Evolutionary conservation across 305 asterid species (phyloP), one percentile per base, ranked within the genome.

Genomic region (Fraxinus sp.): DNA sequence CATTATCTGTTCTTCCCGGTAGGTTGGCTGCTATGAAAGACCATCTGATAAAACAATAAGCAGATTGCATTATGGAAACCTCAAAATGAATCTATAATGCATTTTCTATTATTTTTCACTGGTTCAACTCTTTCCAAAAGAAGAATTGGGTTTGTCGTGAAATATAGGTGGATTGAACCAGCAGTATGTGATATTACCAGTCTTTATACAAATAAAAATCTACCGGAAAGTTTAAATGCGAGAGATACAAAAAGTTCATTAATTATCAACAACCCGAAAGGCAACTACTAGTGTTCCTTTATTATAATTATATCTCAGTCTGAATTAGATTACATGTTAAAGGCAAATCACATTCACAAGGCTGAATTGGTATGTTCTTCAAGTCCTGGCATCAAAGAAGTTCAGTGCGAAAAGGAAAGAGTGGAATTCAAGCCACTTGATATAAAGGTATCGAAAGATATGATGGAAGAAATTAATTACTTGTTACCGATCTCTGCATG

Each of bases 1-100:
- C 95, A n/a, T 93, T 93, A 46, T 93, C 95, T 35, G 97, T 93
- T 87, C 97, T 87, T 89, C 94, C 97, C 4, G 93, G 91, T 26
- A 93, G 81, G n/a, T 88, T 81, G 75, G 93, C 83, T 55, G 97
- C 94, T 79, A 93, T 93, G 13, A 89, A 83, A 13, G 96, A 92
- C 97, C 97, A 92, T 83, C 97, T 93, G 85, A 5, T 18, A 30
- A 71, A 71, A 71, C 24, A 71, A 71, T 16, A 30, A 71, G 77
- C 66, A 57, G 66, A 57, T 57, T 57, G 52, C 52, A 52, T 52
- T 52, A 52, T 16, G 62, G 62, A 52, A 52, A 52, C 64, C 64
- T n/a, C 10, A 55, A n/a, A 55, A 55, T 55, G 64, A 55, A 55
- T 55, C 64, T n/a, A n/a, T 55, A n/a, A 55, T 55, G 64, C 64